Percentiles rank a stretch among this genome's conserved stretches.
These are phyloP conservation scores for Wickerhamiella nectarea DNA, from an alignment of 805 yeast genomes.

Conservation along the genomic window DNA sequence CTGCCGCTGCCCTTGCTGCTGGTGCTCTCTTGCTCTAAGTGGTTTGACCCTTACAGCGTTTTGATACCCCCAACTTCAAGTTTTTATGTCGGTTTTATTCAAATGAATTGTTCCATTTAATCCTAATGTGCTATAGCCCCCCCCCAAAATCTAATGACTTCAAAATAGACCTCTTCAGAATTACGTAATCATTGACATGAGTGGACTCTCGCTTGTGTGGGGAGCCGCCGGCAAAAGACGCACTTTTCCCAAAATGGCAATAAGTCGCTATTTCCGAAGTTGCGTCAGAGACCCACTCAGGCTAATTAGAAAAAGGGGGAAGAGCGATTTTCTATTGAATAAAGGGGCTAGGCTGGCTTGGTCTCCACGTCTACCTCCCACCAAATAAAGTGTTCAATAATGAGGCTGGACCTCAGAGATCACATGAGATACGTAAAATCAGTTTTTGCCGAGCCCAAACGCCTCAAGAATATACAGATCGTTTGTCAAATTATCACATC, in stretches of 20 bases:
- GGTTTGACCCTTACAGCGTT: not conserved
- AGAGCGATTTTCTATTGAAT: not conserved
- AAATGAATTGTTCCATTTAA: not conserved
- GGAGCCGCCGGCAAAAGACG: not conserved
- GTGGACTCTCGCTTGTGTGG: too few relatives aligned
- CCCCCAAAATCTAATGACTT: not conserved
- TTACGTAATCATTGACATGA: too few relatives aligned
- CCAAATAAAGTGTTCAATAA: too few relatives aligned
- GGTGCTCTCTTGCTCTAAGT: conserved; percentile 15
- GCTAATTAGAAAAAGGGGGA: not conserved
- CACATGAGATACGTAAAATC: too few relatives aligned
- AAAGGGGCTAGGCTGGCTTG: too few relatives aligned
- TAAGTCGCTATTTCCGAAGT: not conserved
- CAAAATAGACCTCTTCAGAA: not conserved
- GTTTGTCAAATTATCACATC: too few relatives aligned
- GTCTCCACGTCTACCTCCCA: not conserved
- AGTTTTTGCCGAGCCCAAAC: too few relatives aligned
- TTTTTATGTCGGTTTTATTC: not conserved
- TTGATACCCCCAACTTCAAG: conserved; percentile 3
- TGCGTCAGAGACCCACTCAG: not conserved
- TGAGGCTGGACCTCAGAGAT: not conserved
- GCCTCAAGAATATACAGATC: too few relatives aligned
- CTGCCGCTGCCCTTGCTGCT: conserved; percentile 14
- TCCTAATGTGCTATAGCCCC: not conserved
- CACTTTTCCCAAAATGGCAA: not conserved